phyloP scores from a whole-genome alignment of 176 grass and related monocot genomes.

The Phyllostachys edulis region DNA sequence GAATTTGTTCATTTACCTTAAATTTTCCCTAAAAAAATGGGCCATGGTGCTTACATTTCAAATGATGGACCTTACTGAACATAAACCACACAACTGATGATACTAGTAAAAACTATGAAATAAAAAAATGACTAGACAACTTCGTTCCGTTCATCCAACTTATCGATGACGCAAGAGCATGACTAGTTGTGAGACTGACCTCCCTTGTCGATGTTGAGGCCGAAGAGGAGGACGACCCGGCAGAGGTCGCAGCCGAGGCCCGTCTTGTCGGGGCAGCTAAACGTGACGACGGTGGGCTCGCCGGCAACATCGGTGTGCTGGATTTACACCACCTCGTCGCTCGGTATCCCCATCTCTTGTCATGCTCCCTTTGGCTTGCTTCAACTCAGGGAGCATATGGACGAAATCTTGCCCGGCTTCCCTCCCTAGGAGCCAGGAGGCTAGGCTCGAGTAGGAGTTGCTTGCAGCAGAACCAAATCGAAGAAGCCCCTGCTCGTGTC shows the following conservation, averaged over 20 bases:
- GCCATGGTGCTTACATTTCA: neutral
- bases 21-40: neutral
- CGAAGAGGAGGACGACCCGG: slow-evolving; percentile 82
- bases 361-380: too few species aligned
- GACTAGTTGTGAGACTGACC: slow-evolving; percentile 27
- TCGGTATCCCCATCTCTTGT: slow-evolving; percentile 53
- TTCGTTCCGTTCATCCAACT: neutral
- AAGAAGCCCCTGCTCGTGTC: too few species aligned
- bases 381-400: neutral
- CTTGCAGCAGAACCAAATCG: too few species aligned
- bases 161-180: neutral
- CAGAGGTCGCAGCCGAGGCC: slow-evolving; percentile 92
- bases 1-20: neutral
- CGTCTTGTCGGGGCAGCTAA: slow-evolving; percentile 86
- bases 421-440: neutral
- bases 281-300: slow-evolving; percentile 64
- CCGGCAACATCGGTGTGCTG: slow-evolving; percentile 43
- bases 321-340: slow-evolving; percentile 77
- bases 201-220: slow-evolving; percentile 79
- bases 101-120: neutral
- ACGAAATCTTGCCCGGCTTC: neutral
- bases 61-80: neutral
- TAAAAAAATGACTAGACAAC: neutral
- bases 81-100: neutral
- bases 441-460: neutral